These are phyloP conservation scores for Ogataea pini DNA, from an alignment of 805 yeast genomes.

Conservation along the genomic window DNA sequence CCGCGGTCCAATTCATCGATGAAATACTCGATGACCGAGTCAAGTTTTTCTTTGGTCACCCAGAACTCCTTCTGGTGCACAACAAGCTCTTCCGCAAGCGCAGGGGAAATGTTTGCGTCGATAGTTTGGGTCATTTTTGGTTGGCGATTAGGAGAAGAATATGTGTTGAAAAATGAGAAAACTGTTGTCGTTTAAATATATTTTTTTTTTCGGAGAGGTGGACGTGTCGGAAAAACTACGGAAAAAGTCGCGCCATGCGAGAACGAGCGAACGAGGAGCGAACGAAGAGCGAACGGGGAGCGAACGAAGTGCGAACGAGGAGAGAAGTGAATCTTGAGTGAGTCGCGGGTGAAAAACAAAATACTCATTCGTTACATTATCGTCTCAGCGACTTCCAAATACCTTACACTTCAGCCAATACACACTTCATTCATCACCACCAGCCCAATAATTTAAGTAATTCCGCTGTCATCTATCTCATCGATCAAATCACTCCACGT, in stretches of 20 bases:
- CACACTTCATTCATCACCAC: too few relatives aligned
- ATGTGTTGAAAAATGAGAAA: not conserved
- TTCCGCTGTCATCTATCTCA: too few relatives aligned
- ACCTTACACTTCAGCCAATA: too few relatives aligned
- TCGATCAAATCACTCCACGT: not conserved
- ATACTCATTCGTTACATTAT: too few relatives aligned
- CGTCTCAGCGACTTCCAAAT: too few relatives aligned
- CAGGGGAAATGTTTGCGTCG: constrained; percentile 12
- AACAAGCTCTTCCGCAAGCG: constrained; percentile 38
- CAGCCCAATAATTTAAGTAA: too few relatives aligned
- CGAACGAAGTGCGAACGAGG: too few relatives aligned
- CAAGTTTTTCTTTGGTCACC: constrained; percentile 43
- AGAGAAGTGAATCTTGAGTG: not conserved
- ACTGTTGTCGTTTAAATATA: not conserved
- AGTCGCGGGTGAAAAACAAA: too few relatives aligned
- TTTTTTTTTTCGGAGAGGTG: constrained; percentile 1
- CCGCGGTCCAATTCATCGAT: constrained; percentile 55
- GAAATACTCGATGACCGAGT: constrained; percentile 49
- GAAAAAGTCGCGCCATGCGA: constrained; percentile 1
- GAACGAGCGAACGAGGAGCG: too few relatives aligned
- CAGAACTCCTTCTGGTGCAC: constrained; percentile 42
- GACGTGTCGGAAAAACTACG: constrained; percentile 6
- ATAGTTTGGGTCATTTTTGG: constrained; percentile 3
- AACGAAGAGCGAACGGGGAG: too few relatives aligned
- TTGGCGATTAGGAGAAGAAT: not conserved